Evolutionary conservation across 2,329 filamentous ascomycete genomes (phyloP), one percentile per base, ranked within the genome.

Genomic region (Cladosporium halotolerans): DNA sequence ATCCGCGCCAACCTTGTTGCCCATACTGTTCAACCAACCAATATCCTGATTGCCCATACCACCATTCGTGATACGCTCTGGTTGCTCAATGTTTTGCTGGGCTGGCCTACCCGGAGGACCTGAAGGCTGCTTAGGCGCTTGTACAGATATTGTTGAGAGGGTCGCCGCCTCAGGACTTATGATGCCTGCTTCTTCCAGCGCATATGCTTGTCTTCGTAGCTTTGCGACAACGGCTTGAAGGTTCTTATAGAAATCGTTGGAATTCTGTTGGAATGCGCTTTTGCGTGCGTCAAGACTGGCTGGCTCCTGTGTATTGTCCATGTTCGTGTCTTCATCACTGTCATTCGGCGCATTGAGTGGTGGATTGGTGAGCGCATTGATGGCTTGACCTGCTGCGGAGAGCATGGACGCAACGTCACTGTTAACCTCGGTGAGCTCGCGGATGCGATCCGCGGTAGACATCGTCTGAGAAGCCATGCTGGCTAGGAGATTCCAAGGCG

Each of bases 11-110:
- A 95, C 87, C 58, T 85, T 85, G 58, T 88, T 86, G 57, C 88
- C 89, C 54, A 89, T 80, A 63, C 88, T 91, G 67, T 96, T 97
- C 62, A 97, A 72, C 82, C 88, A 92, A 32, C 91, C 91, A 11
- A 95, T 85, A 66, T 96, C 91, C 50, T 96, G 75, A 73, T 71
- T 68, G 7, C 76, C 76, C 42, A 77, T 60, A 7, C 76, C 76
- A 10, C 72, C 73, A 59, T 77, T 77, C 49, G 66, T 73, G 46
- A 70, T 59, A 5, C 60, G 59, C 31, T 66, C 63, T 11, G 57
- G 57, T 47, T 55, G 55, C 53, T 55, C 49, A 47, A 53, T 43
- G 18, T 31, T 14, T 60, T 44, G 55, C 51, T 55, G 43, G 13
- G 58, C 66, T 8, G 31, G 31, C 14, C 18, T 47, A 7, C 45